Conservation (phyloP, 148 eudicot genomes). For the Nepenthes mirabilis region DNA sequence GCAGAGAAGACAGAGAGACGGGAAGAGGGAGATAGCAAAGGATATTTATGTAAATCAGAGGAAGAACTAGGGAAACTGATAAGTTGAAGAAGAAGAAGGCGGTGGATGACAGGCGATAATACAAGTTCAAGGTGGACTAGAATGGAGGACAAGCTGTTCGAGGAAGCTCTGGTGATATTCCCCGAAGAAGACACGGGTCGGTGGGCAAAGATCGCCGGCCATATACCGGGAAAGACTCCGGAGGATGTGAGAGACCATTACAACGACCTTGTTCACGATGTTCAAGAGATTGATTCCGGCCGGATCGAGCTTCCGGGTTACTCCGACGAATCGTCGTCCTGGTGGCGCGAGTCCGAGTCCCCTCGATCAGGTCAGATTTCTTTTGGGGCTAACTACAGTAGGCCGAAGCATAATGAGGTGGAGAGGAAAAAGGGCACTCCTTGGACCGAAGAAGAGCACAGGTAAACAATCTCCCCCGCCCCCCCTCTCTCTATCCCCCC, state of each 20-base stretch:
- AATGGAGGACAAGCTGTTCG: constrained; percentile 42
- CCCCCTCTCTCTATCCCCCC: no score
- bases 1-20: no score
- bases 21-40: no score
- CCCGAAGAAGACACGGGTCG: constrained; percentile 24
- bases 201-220: constrained; percentile 35
- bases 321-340: constrained; percentile 12
- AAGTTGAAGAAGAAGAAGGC: no score
- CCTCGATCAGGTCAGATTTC: no score
- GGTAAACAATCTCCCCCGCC: constrained; percentile 9
- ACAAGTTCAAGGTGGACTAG: constrained; percentile 21
- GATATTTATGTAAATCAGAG: no score
- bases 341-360: not conserved
- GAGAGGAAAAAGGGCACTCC: constrained; percentile 51
- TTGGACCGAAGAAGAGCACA: constrained; percentile 63
- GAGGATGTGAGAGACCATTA: constrained; percentile 34
- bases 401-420: constrained; percentile 14
- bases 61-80: no score
- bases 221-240: constrained; percentile 27
- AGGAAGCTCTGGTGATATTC: constrained; percentile 25
- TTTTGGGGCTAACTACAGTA: constrained; percentile 8
- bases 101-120: not conserved
- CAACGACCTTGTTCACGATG: constrained; percentile 35
- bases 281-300: constrained; percentile 40
- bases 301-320: constrained; percentile 38